Base-by-base conservation (phyloP, 83 land plant genomes). In the Thuja plicata region DNA sequence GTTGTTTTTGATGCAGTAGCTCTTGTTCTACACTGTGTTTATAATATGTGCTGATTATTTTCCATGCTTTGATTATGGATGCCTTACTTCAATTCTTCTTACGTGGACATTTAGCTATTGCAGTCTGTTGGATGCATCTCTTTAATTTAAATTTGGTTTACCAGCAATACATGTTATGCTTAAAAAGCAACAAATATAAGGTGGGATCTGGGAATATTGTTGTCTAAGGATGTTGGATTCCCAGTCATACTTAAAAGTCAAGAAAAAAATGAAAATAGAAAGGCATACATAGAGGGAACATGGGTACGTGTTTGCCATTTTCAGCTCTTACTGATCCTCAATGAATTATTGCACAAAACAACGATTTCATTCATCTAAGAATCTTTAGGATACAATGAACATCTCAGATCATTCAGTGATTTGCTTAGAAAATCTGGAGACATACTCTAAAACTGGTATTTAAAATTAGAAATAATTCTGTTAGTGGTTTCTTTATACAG, bases 401-500 rank as follows among this genome's bases (percentile, higher is more conserved):
- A 3, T 83, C 27, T 80, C 27, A 48, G 43, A 83, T 27, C 16
- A 83, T 12, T 46, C 43, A n/a, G 34, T 83, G 35, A 5, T 83
- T 83, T 16, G 48, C 34, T 48, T 83, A 82, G 55, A n/a, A 46
- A 83, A 46, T 11, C 16, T 83, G 3, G 27, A 24, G 27, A 41
- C n/a, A 40, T 10, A 21, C 24, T 78, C 13, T 1, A 21, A 43
- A 46, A 46, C 34, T 83, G 32, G 48, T 83, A 21, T 10, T 19
- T 41, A 43, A 41, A 80, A 41, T 41, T 8, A 80, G n/a, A 66
- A 66, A 80, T 80, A 80, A 80, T 27, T 21, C 45, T 21, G 10
- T 40, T 5, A n/a, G 1, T 30, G n/a, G 32, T 83, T 7, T 71
- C 37, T 57, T 57, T 35, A 35, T 62, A 10, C 87, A 97, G 99